phyloP scores from a whole-genome alignment of 352 stramenopile genomes.

The Phytopythium montanum region DNA sequence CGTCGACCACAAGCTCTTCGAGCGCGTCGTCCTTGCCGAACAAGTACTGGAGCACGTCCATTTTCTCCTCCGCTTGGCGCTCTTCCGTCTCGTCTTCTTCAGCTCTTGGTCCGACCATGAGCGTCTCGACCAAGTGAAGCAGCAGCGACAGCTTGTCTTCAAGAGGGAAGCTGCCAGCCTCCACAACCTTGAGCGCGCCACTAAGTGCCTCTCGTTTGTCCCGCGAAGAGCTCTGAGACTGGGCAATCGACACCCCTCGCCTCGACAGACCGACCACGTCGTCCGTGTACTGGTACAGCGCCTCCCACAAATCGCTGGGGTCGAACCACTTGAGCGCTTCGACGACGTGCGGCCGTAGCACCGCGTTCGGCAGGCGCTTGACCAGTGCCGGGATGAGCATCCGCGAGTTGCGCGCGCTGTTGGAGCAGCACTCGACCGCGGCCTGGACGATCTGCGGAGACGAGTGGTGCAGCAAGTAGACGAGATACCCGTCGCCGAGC shows the following conservation, averaged over 20 bases:
- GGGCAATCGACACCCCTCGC: not conserved
- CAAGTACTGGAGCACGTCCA: slow-evolving; percentile 54
- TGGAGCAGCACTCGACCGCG: slow-evolving; percentile 76
- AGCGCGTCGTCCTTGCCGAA: slow-evolving; percentile 62
- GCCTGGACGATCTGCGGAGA: slow-evolving; percentile 72
- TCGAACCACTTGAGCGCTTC: slow-evolving; percentile 71
- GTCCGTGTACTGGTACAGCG: slow-evolving; percentile 67
- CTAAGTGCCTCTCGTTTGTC: slow-evolving; percentile 53
- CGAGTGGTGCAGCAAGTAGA: slow-evolving; percentile 78
- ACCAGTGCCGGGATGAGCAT: slow-evolving; percentile 84
- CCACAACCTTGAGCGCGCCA: slow-evolving; percentile 63
- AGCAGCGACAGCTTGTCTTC: slow-evolving; percentile 70
- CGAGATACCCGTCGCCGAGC: slow-evolving; percentile 75
- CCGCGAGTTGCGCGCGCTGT: slow-evolving; percentile 66
- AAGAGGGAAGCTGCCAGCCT: slow-evolving; percentile 48
- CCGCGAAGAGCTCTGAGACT: not conserved
- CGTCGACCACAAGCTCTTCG: slow-evolving; percentile 70
- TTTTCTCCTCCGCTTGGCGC: slow-evolving; percentile 8
- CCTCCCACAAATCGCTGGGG: slow-evolving; percentile 52
- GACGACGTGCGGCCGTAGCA: slow-evolving; percentile 64
- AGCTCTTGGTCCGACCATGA: slow-evolving; percentile 25
- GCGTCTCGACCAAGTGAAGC: slow-evolving; percentile 51
- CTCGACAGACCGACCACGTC: slow-evolving; percentile 14
- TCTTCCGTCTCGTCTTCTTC: slow-evolving; percentile 14
- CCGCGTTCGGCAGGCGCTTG: slow-evolving; percentile 70